Conservation (phyloP, 2,329 filamentous ascomycete species). For the Neofusicoccum ribis region DNA sequence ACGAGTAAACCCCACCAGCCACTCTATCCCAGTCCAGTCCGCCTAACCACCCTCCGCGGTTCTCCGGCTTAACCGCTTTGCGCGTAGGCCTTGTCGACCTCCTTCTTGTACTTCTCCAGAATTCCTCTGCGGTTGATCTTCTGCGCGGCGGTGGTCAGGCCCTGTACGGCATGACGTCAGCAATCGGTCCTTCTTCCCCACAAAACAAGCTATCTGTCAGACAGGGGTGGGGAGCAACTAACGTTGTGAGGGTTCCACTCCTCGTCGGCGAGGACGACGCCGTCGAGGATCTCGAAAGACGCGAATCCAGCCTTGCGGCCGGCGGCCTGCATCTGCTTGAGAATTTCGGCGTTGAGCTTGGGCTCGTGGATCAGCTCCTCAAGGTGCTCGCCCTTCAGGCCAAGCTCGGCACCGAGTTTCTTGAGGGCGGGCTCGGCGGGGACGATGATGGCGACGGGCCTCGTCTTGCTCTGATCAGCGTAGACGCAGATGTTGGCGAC, state of each 20-base stretch:
- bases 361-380: conserved; percentile 69
- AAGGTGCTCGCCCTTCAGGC: conserved; percentile 63
- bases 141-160: conserved; percentile 53
- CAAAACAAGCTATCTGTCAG: neutral
- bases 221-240: conserved; percentile 45
- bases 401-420: conserved; percentile 56
- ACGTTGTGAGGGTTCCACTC: conserved; percentile 87
- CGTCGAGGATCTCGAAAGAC: conserved; percentile 72
- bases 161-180: conserved; percentile 35
- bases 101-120: conserved; percentile 52
- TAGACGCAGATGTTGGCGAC: conserved; percentile 88
- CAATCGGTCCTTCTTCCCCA: conserved; percentile 1
- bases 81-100: conserved; percentile 50
- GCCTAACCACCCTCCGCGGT: neutral
- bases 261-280: conserved; percentile 76
- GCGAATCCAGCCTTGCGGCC: conserved; percentile 67
- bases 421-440: conserved; percentile 58
- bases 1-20: neutral
- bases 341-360: conserved; percentile 64
- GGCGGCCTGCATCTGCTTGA: conserved; percentile 68
- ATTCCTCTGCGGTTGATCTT: conserved; percentile 55
- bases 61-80: conserved; percentile 2
- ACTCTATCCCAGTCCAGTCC: neutral
- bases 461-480: conserved; percentile 71
- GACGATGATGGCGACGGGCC: conserved; percentile 80